A percentile compares a stretch with the other conserved stretches of the same genome.
phyloP scores from a whole-genome alignment of 345 rosid genomes.

The Orychophragmus violaceus region DNA sequence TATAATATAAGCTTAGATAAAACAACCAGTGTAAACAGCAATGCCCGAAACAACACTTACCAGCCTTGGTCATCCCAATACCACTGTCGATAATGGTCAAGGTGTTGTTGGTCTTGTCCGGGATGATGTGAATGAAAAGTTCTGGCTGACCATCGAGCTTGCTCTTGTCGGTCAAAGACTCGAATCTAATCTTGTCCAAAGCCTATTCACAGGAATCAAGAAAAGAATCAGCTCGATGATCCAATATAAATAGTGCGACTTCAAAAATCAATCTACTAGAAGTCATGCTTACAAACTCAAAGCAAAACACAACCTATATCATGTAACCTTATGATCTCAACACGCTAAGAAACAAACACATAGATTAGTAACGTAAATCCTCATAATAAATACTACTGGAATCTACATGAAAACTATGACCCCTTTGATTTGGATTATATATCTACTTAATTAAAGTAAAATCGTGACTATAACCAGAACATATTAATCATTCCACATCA shows the following conservation, averaged over 20 bases:
- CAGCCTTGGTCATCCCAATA: conserved; percentile 1
- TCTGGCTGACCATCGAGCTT: conserved; percentile 6
- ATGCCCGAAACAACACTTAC: not conserved
- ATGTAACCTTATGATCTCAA: not conserved
- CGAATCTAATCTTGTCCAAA: not conserved
- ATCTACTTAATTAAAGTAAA: not conserved
- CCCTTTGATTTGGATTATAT: not conserved
- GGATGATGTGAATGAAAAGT: not conserved
- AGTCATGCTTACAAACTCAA: not conserved
- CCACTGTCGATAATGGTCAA: conserved; percentile 1
- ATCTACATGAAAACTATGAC: not conserved
- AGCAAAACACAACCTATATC: no score
- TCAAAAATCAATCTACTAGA: not conserved
- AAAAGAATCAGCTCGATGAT: not conserved
- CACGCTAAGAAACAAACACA: not conserved
- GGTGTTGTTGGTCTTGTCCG: not conserved
- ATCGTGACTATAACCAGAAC: not conserved
- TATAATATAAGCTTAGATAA: not conserved
- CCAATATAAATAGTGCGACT: no score
- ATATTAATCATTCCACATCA: not conserved
- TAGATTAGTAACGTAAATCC: not conserved
- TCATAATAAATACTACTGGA: not conserved
- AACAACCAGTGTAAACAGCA: not conserved
- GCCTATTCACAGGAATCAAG: not conserved
- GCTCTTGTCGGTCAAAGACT: not conserved